Percentiles rank a stretch among this genome's conserved stretches.
Conservation (phyloP, 108 stramenopile species). For the Fragilariopsis cylindrus region DNA sequence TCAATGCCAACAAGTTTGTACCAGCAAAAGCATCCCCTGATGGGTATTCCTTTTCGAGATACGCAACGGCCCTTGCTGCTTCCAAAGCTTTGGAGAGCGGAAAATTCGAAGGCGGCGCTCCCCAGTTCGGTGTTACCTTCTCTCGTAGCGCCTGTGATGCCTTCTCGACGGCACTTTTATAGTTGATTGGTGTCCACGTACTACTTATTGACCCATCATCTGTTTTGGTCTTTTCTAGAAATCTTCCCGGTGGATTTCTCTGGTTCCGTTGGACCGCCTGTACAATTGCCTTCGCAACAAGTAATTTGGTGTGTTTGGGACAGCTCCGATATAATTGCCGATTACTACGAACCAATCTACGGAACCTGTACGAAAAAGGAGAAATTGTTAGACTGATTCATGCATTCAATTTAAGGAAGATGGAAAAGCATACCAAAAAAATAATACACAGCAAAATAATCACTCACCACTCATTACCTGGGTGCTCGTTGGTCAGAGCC, state of each 20-base stretch:
- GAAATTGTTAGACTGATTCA: too few species aligned
- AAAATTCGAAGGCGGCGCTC: constrained; percentile 10
- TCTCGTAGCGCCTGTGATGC: constrained; percentile 77
- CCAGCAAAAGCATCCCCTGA: constrained; percentile 12
- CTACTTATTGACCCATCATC: constrained; percentile 13
- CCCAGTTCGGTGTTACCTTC: constrained; percentile 29
- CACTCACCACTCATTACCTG: constrained; percentile 46
- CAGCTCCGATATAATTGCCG: constrained; percentile 49
- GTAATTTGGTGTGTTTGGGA: constrained; percentile 63
- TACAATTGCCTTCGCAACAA: constrained; percentile 63
- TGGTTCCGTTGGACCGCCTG: constrained; percentile 44
- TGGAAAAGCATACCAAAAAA: too few species aligned
- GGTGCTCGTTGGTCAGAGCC: constrained; percentile 55
- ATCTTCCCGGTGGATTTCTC: constrained; percentile 60
- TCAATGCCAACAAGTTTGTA: constrained; percentile 10
- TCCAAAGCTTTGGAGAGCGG: constrained; percentile 11
- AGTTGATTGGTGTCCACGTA: constrained; percentile 54
- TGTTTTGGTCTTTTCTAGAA: constrained; percentile 39
- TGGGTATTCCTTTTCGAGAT: constrained; percentile 14
- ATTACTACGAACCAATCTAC: constrained; percentile 47
- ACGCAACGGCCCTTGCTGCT: constrained; percentile 10
- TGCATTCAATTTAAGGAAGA: too few species aligned
- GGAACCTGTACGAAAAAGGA: constrained; percentile 16
- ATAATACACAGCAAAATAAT: too few species aligned
- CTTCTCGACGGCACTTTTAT: constrained; percentile 66